Base-by-base conservation (phyloP, 352 stramenopile genomes). In the Thalassiosira hispida region DNA sequence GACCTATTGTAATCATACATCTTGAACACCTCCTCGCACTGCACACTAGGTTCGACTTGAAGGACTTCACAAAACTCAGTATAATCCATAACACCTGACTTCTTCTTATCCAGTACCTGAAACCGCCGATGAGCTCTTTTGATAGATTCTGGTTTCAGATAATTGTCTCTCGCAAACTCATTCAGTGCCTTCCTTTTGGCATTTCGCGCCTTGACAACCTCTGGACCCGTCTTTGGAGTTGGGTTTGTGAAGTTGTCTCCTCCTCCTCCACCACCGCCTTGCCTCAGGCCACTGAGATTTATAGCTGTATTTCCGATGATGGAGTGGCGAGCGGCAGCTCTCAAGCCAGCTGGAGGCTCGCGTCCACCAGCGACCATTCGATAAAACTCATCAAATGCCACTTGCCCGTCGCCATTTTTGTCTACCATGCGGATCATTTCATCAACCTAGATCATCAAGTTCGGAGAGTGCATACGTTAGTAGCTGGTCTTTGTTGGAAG, bases 401-500 rank as follows among this genome's bases (percentile, higher is more conserved):
- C 95, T 83, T 98, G 95, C 0, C 96, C 95, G 83, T 98, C 96
- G 46, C 96, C 96, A 70, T 98, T 96, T 42, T 96, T 95, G 75
- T 98, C 96, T 6, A 98, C 94, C 95, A 98, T 98, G 59, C 95
- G 94, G 79, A 98, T 98, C 96, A 98, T 98, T 81, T 98, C 95
- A 79, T 98, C 96, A 3, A 98, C 93, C 71, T 79, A 14, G 22
- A 31, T 49, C 20, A 61, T 60, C 35, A 35, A 33, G 7, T 27
- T 52, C 52, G 22, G 16, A 44, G 11, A 25, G 47, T 57, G 31
- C 8, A 38, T 9, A 8, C 8, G 31, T 38, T 38, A 38, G 31
- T 38, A 18, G 8, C 12, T 16, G 12, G 49, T 31, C 25, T 25
- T 18, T 31, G 22, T 57, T 9, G 25, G 18, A 57, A 9, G 16